Percentiles rank a stretch among this genome's conserved stretches.
These are phyloP conservation scores for Pugionium cornutum DNA, from an alignment of 345 rosid species.

Conservation along the genomic window DNA sequence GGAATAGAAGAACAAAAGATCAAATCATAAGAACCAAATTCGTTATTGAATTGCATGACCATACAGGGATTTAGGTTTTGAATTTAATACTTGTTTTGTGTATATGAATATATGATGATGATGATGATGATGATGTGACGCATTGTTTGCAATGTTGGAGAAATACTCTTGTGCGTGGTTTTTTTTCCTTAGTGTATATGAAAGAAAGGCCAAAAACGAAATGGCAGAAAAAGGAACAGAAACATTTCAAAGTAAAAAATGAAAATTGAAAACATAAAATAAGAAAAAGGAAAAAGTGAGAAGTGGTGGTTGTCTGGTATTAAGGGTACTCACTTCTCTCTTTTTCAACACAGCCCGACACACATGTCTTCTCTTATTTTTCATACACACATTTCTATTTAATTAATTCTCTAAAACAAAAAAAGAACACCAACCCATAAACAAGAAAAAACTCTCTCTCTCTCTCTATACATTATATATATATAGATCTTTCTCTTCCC, in stretches of 20 bases:
- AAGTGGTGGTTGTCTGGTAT: constrained; percentile 48
- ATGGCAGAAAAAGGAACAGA: constrained; percentile 28
- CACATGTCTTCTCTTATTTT: constrained; percentile 44
- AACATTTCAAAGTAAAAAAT: constrained; percentile 17
- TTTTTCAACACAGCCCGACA: constrained; percentile 47
- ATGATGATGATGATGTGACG: constrained; percentile 37
- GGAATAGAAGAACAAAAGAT: constrained; percentile 9
- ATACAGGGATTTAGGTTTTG: constrained; percentile 20
- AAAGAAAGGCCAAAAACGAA: constrained; percentile 6
- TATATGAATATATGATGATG: constrained; percentile 24
- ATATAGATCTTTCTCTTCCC: constrained; percentile 29
- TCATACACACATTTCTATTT: constrained; percentile 34
- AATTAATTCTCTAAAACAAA: constrained; percentile 1
- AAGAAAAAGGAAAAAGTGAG: constrained; percentile 10
- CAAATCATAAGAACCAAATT: not conserved
- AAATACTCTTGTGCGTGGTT: not conserved
- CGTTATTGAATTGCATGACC: not conserved
- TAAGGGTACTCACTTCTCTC: constrained; percentile 46
- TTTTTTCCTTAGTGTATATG: constrained; percentile 4
- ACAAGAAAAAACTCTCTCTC: constrained; percentile 24
- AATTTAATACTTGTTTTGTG: constrained; percentile 21
- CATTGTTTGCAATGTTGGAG: not conserved
- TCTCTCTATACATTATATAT: too few relatives aligned
- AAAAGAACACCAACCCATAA: constrained; percentile 38
- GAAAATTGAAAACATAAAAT: not conserved